Base-by-base conservation (phyloP, 495 filamentous ascomycete species). In the Neurospora sp. region DNA sequence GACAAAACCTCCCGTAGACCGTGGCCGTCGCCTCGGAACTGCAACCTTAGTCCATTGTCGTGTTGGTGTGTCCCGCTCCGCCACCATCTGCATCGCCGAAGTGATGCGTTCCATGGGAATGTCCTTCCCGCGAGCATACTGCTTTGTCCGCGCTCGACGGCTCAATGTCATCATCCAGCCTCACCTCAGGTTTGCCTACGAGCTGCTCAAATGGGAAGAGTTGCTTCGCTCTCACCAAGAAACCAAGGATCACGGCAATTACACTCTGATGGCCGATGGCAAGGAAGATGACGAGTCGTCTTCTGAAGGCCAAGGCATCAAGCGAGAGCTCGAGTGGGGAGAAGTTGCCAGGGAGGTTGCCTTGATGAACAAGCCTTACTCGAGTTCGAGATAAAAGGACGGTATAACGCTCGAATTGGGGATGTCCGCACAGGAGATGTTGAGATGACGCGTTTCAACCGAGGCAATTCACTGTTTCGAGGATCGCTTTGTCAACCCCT, bases 41-140 rank as follows among this genome's bases (percentile, higher is more conserved):
- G 94, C 95, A n/a, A 97, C 96, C 2, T 85, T 99, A 65, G 96
- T 99, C 37, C 96, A 99, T 80, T 99, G 96, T 80, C 90, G 96
- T 14, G 96, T 99, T 59, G 96, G 96, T 68, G 96, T 99, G 73
- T 97, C 94, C 22, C 87, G 96, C 73, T 95, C 92, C 69, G 96
- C 96, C 27, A 99, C 96, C 8, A 97, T 99, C 78, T 98, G 96
- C 82, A 98, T 99, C 77, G 96, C 96, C 40, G 94, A 98, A 81
- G 95, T 98, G 27, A 99, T 99, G 96, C 87, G 90, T 14, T 84
- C 89, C 8, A 78, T 91, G 39, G 84, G 88, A 38, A 83, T 98
- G 68, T 96, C 93, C 4, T 97, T 98, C 78, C 93, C 96, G 18
- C 87, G 93, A 65, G 96, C 96, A 68, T 99, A 99, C 80, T 99